A percentile compares a stretch with the other conserved stretches of the same genome.
phyloP scores from a whole-genome alignment of 495 filamentous ascomycete species.

The Talaromyces proteolyticus region DNA sequence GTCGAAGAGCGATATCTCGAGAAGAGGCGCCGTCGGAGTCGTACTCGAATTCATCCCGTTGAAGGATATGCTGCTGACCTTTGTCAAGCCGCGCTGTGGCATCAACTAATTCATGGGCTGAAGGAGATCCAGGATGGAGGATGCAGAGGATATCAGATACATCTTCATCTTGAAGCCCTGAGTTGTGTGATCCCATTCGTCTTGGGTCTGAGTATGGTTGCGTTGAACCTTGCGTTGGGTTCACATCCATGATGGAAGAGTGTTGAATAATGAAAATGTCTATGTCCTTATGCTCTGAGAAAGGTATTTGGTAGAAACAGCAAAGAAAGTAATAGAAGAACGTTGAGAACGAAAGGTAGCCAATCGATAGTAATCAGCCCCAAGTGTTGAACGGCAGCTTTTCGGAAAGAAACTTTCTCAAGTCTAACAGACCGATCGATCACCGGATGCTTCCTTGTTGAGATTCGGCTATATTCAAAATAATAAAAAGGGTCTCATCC shows the following conservation, averaged over 20 bases:
- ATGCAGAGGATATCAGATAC: slow-evolving; percentile 85
- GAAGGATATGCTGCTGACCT: slow-evolving; percentile 55
- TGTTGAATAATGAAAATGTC: neutral
- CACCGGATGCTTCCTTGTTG: too few species aligned
- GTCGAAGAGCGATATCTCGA: slow-evolving; percentile 69
- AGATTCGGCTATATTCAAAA: too few species aligned
- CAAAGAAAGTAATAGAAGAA: too few species aligned
- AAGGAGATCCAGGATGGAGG: slow-evolving; percentile 69
- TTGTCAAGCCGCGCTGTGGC: slow-evolving; percentile 25
- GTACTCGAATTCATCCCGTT: slow-evolving; percentile 30
- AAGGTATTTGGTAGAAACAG: too few species aligned
- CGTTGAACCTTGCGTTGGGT: slow-evolving; percentile 61
- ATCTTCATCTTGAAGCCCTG: slow-evolving; percentile 73
- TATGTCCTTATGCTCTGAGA: too few species aligned
- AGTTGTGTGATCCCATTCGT: slow-evolving; percentile 66
- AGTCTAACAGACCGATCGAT: too few species aligned
- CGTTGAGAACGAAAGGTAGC: too few species aligned
- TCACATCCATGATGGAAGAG: slow-evolving; percentile 25
- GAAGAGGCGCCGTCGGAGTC: slow-evolving; percentile 37
- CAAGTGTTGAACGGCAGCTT: too few species aligned
- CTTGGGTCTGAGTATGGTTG: slow-evolving; percentile 78
- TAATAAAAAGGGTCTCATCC: too few species aligned
- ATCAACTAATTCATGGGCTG: slow-evolving; percentile 62
- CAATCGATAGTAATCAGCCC: too few species aligned
- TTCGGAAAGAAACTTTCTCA: too few species aligned